Evolutionary conservation across 1,284 basidiomycete species (phyloP).

Genomic region (Phlebopus sp.): DNA sequence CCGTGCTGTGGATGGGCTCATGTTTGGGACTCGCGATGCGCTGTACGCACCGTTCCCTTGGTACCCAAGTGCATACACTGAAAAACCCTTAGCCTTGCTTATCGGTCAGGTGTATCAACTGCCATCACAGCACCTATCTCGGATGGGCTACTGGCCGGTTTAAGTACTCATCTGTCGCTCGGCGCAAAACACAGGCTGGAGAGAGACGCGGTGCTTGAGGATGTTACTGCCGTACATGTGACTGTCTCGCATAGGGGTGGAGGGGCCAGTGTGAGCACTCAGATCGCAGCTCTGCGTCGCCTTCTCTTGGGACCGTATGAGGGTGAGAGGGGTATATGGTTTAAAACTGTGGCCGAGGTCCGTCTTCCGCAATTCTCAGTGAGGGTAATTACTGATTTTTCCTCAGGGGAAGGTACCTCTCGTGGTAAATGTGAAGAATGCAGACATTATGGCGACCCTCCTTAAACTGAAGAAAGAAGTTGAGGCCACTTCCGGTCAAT

Average conservation of each 20-base stretch:
- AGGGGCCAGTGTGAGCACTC: conserved; percentile 56
- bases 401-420: conserved; percentile 49
- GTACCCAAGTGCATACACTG: background rate
- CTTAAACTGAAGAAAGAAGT: conserved; percentile 74
- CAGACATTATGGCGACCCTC: conserved; percentile 78
- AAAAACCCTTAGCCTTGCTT: conserved; percentile 47
- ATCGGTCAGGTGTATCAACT: conserved; percentile 63
- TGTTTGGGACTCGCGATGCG: conserved; percentile 69
- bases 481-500: conserved; percentile 40
- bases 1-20: conserved; percentile 72
- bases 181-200: conserved; percentile 66
- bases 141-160: conserved; percentile 58
- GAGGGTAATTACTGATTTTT: background rate
- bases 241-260: conserved; percentile 37
- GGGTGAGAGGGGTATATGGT: conserved; percentile 51
- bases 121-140: conserved; percentile 59
- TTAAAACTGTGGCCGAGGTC: conserved; percentile 45
- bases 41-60: conserved; percentile 48
- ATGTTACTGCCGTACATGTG: conserved; percentile 60
- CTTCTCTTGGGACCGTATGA: conserved; percentile 51
- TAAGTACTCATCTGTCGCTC: conserved; percentile 65
- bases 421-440: conserved; percentile 56
- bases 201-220: conserved; percentile 62
- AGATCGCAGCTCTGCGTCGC: conserved; percentile 60
- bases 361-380: background rate